These are phyloP conservation scores for Magnusiomyces magnusii DNA, from an alignment of 1,139 yeast genomes.

Conservation along the genomic window DNA sequence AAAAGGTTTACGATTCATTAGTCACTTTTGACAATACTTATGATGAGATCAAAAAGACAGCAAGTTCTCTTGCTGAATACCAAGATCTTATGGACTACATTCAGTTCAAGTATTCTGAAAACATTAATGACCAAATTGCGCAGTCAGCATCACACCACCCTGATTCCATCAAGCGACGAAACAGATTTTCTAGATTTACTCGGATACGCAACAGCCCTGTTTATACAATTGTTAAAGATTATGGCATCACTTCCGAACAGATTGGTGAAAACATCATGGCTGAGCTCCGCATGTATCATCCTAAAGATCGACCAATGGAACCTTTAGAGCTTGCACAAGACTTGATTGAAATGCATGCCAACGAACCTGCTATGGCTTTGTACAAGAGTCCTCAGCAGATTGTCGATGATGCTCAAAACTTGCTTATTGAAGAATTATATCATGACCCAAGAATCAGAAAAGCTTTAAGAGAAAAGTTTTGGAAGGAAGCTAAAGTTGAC, in stretches of 20 bases:
- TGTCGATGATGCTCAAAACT: slow-evolving; percentile 63
- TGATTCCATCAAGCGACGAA: slow-evolving; percentile 46
- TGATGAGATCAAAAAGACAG: slow-evolving; percentile 47
- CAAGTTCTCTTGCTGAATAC: slow-evolving; percentile 64
- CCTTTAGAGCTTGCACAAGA: slow-evolving; percentile 61
- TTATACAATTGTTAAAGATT: slow-evolving; percentile 59
- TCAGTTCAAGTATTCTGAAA: slow-evolving; percentile 71
- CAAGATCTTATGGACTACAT: slow-evolving; percentile 86
- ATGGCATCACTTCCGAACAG: slow-evolving; percentile 71
- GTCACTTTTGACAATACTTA: slow-evolving; percentile 52
- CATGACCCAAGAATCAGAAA: slow-evolving; percentile 77
- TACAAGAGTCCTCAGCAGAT: slow-evolving; percentile 58
- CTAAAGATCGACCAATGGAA: slow-evolving; percentile 56
- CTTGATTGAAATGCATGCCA: slow-evolving; percentile 33
- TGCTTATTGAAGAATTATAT: slow-evolving; percentile 70
- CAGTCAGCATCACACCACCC: slow-evolving; percentile 16
- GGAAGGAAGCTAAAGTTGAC: slow-evolving; percentile 60
- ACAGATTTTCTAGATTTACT: slow-evolving; percentile 67
- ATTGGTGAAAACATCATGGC: slow-evolving; percentile 79
- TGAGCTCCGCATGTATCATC: slow-evolving; percentile 59
- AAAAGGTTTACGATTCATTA: slow-evolving; percentile 49
- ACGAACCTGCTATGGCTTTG: slow-evolving; percentile 31
- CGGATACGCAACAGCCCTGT: slow-evolving; percentile 62
- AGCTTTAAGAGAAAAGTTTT: slow-evolving; percentile 62
- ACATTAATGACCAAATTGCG: slow-evolving; percentile 46